A percentile compares a stretch with the other conserved stretches of the same genome.
These are phyloP conservation scores for Phytophthora sp. DNA, from an alignment of 352 stramenopile species.

Conservation along the genomic window DNA sequence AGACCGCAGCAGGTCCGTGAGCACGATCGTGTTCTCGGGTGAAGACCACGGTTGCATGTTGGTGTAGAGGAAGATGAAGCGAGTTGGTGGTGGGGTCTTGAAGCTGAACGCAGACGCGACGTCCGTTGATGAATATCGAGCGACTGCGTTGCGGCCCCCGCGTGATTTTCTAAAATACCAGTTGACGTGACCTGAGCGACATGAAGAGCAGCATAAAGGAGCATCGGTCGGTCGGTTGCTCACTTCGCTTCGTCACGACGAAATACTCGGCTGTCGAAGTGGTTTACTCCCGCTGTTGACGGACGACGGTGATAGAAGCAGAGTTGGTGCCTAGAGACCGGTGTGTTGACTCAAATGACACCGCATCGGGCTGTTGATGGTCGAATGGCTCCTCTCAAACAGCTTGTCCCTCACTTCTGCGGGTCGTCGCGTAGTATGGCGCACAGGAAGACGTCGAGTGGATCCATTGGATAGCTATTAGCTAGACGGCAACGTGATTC, in stretches of 20 bases:
- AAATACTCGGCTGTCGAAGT: conserved; percentile 23
- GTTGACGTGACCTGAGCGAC: conserved; percentile 30
- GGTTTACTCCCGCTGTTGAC: conserved; percentile 21
- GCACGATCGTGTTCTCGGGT: conserved; percentile 21
- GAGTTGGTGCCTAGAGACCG: too few relatives aligned
- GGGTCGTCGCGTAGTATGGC: background rate
- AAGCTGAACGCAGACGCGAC: too few relatives aligned
- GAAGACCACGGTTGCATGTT: conserved; percentile 29
- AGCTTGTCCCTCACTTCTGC: conserved; percentile 11
- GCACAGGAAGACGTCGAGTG: conserved; percentile 11
- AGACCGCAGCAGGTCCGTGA: conserved; percentile 25
- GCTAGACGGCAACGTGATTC: conserved; percentile 13
- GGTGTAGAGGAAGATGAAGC: too few relatives aligned
- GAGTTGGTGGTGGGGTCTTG: background rate
- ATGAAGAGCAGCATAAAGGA: conserved; percentile 28
- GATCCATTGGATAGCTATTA: too few relatives aligned
- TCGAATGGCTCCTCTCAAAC: conserved; percentile 27
- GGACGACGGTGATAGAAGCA: background rate
- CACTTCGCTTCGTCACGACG: conserved; percentile 23
- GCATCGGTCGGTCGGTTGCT: too few relatives aligned
- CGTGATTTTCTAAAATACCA: conserved; percentile 31
- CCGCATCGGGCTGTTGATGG: too few relatives aligned
- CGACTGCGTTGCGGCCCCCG: background rate
- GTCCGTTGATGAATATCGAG: too few relatives aligned
- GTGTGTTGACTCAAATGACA: too few relatives aligned